Conservation (phyloP, 176 grass and related monocot genomes). For the Oryza meridionalis region DNA sequence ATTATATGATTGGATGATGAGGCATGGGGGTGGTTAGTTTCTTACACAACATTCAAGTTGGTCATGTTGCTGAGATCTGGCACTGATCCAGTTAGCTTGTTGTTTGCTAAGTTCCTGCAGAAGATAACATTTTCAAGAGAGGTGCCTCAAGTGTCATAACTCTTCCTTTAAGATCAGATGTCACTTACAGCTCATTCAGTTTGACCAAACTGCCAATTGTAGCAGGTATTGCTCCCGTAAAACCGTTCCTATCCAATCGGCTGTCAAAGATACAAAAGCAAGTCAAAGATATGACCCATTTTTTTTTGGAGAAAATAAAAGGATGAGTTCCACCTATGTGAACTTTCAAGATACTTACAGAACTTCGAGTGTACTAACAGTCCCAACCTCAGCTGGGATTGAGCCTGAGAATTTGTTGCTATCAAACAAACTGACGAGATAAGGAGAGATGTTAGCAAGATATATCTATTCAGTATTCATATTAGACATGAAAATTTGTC, state of each 20-base stretch:
- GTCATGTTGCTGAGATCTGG: conserved; percentile 66
- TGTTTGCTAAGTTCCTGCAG: conserved; percentile 77
- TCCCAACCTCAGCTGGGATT: conserved; percentile 49
- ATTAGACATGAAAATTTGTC: neutral
- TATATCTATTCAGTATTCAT: neutral
- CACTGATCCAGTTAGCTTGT: conserved; percentile 57
- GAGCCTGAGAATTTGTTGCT: conserved; percentile 43
- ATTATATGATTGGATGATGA: conserved; percentile 1
- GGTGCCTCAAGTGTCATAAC: neutral
- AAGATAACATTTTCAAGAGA: conserved; percentile 22
- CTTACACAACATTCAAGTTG: conserved; percentile 72
- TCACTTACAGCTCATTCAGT: conserved; percentile 59
- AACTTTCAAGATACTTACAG: conserved; percentile 52
- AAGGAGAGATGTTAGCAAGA: conserved; percentile 1
- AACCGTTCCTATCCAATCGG: conserved; percentile 52
- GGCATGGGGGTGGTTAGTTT: conserved; percentile 20
- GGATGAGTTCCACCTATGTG: neutral
- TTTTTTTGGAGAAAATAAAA: neutral
- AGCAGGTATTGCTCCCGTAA: conserved; percentile 36
- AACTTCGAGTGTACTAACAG: conserved; percentile 36
- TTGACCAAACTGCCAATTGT: conserved; percentile 46
- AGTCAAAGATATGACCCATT: conserved; percentile 25
- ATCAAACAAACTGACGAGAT: conserved; percentile 53
- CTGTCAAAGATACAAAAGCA: conserved; percentile 31
- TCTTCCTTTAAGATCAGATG: neutral